These are phyloP conservation scores for Colletotrichum agaves DNA, from an alignment of 2,329 filamentous ascomycete genomes.

Conservation along the genomic window DNA sequence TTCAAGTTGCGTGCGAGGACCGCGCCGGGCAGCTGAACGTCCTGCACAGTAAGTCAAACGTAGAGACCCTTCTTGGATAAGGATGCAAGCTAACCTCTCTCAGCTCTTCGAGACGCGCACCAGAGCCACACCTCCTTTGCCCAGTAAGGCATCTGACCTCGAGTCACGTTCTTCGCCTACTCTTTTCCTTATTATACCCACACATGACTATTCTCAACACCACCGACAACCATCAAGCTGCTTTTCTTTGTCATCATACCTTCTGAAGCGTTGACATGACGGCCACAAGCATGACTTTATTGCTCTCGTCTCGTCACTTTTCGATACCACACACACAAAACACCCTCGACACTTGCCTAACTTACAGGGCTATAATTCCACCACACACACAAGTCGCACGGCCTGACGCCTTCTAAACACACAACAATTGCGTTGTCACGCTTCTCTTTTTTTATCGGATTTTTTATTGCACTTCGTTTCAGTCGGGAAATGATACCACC, in stretches of 20 bases:
- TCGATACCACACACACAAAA: not conserved
- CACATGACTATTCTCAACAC: slow-evolving; percentile 3
- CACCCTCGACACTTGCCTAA: not conserved
- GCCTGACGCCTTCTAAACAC: slow-evolving; percentile 18
- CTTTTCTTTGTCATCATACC: slow-evolving; percentile 36
- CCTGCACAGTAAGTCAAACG: slow-evolving; percentile 59
- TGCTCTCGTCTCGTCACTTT: slow-evolving; percentile 1
- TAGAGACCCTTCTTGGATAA: too few relatives aligned
- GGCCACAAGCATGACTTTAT: slow-evolving; percentile 11
- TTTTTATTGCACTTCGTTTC: slow-evolving; percentile 33
- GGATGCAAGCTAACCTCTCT: slow-evolving; percentile 41
- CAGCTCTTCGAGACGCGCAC: slow-evolving; percentile 57
- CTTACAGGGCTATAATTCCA: slow-evolving; percentile 30
- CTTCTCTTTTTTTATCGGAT: slow-evolving; percentile 3
- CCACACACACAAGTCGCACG: not conserved
- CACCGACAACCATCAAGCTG: slow-evolving; percentile 16
- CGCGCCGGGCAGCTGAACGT: slow-evolving; percentile 66
- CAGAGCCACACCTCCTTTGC: slow-evolving; percentile 47
- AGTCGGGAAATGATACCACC: slow-evolving; percentile 40
- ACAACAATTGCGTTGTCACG: not conserved
- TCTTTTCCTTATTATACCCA: slow-evolving; percentile 30
- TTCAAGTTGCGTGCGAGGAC: slow-evolving; percentile 74
- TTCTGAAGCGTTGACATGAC: slow-evolving; percentile 16
- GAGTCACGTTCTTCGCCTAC: slow-evolving; percentile 10
- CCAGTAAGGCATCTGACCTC: slow-evolving; percentile 40